phyloP scores from a whole-genome alignment of 2,329 filamentous ascomycete genomes.

The Rutstroemia sp. region DNA sequence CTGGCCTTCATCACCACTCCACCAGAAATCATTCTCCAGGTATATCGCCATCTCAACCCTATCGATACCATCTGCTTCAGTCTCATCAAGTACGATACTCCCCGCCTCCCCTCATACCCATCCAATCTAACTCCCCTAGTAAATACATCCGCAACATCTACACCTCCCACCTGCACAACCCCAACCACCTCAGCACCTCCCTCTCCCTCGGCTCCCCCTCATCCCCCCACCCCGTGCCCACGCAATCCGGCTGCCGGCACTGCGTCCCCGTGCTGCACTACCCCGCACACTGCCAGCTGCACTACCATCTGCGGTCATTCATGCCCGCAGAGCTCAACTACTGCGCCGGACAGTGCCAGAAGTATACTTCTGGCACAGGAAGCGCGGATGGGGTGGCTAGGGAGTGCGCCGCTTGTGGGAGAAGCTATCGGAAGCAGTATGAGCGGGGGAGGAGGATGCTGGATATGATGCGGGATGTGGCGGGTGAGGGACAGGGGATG shows the following conservation, averaged over 20 bases:
- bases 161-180: neutral
- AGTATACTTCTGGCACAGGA: slow-evolving; percentile 9
- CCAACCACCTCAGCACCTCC: neutral
- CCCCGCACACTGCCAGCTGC: slow-evolving; percentile 24
- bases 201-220: slow-evolving; percentile 16
- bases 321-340: slow-evolving; percentile 15
- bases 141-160: slow-evolving; percentile 16
- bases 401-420: slow-evolving; percentile 14
- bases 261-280: slow-evolving; percentile 22
- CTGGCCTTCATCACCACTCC: slow-evolving; percentile 10
- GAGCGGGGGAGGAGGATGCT: slow-evolving; percentile 18
- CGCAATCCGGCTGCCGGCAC: slow-evolving; percentile 14
- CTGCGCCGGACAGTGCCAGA: slow-evolving; percentile 15
- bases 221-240: slow-evolving; percentile 9
- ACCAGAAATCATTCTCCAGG: slow-evolving; percentile 17
- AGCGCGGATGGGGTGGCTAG: neutral
- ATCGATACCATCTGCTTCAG: slow-evolving; percentile 18
- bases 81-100: slow-evolving; percentile 15
- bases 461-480: slow-evolving; percentile 1
- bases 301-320: slow-evolving; percentile 20
- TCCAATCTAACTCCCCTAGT: slow-evolving; percentile 3
- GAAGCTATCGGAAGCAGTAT: slow-evolving; percentile 16
- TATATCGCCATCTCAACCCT: slow-evolving; percentile 16
- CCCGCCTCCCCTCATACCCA: neutral
- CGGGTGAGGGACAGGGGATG: neutral